Conservation (phyloP, 2,329 filamentous ascomycete genomes). For the Aspergillus fumigatus region DNA sequence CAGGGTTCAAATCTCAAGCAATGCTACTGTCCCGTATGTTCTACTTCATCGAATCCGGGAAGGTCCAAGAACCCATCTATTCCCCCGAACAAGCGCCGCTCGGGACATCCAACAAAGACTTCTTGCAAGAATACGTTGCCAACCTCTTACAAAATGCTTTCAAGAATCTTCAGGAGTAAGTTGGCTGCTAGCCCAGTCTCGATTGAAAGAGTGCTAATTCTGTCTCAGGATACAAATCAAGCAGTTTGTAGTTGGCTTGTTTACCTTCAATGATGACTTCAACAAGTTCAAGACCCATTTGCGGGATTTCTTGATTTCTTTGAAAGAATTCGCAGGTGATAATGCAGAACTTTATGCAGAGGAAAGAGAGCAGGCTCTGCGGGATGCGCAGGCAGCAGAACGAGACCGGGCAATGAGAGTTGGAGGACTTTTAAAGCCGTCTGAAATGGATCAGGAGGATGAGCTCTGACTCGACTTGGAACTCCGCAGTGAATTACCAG, state of each 20-base stretch:
- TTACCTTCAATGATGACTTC: conserved; percentile 80
- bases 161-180: conserved; percentile 84
- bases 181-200: conserved; percentile 17
- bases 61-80: conserved; percentile 92
- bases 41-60: conserved; percentile 84
- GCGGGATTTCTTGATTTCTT: conserved; percentile 92
- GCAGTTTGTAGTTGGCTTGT: conserved; percentile 83
- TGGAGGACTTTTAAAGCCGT: conserved; percentile 90
- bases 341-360: conserved; percentile 91
- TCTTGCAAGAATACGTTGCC: conserved; percentile 81
- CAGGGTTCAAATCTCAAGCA: conserved; percentile 91
- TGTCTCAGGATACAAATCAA: conserved; percentile 70
- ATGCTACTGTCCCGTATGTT: conserved; percentile 93
- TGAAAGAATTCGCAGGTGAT: conserved; percentile 95
- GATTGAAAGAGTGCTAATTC: conserved; percentile 32
- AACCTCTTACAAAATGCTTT: conserved; percentile 85
- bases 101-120: conserved; percentile 86
- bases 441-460: conserved; percentile 84
- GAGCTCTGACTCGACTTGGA: conserved; percentile 76
- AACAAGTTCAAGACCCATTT: conserved; percentile 94
- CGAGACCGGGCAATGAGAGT: conserved; percentile 91
- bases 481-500: conserved; percentile 56
- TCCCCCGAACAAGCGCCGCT: conserved; percentile 72
- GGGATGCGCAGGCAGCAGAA: conserved; percentile 80
- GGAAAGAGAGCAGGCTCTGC: conserved; percentile 88